These are phyloP conservation scores for Mucor piriformis DNA, from an alignment of 371 early-diverging fungal genomes.

Conservation along the genomic window DNA sequence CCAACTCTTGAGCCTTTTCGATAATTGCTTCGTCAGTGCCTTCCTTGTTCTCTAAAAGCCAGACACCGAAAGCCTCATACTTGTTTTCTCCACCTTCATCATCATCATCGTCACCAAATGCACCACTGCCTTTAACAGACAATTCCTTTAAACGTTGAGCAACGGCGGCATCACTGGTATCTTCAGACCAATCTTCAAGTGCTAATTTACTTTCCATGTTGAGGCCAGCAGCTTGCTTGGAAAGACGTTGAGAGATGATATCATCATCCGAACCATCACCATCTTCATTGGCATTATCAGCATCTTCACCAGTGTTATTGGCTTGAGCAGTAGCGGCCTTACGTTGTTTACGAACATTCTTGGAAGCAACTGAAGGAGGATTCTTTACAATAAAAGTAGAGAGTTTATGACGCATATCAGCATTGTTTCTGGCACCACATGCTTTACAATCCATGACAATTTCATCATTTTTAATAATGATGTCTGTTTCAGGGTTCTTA, in stretches of 20 bases:
- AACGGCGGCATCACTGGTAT: constrained; percentile 81
- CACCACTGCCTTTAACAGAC: constrained; percentile 52
- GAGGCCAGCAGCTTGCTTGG: constrained; percentile 70
- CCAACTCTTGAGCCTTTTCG: constrained; percentile 78
- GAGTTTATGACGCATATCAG: constrained; percentile 91
- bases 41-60: constrained; percentile 56
- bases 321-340: constrained; percentile 59
- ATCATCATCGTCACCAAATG: constrained; percentile 66
- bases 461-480: constrained; percentile 52
- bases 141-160: constrained; percentile 77
- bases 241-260: constrained; percentile 73
- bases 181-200: constrained; percentile 86
- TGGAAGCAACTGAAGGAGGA: constrained; percentile 74
- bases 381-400: constrained; percentile 90
- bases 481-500: constrained; percentile 98
- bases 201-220: constrained; percentile 64
- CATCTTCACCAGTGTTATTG: constrained; percentile 49
- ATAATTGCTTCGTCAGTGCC: constrained; percentile 71
- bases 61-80: constrained; percentile 72
- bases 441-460: constrained; percentile 82
- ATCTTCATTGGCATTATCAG: constrained; percentile 49
- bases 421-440: constrained; percentile 86
- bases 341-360: constrained; percentile 73
- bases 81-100: constrained; percentile 69
- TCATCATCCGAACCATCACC: constrained; percentile 66